phyloP scores from a whole-genome alignment of 345 rosid species.

The Brassica rapa region DNA sequence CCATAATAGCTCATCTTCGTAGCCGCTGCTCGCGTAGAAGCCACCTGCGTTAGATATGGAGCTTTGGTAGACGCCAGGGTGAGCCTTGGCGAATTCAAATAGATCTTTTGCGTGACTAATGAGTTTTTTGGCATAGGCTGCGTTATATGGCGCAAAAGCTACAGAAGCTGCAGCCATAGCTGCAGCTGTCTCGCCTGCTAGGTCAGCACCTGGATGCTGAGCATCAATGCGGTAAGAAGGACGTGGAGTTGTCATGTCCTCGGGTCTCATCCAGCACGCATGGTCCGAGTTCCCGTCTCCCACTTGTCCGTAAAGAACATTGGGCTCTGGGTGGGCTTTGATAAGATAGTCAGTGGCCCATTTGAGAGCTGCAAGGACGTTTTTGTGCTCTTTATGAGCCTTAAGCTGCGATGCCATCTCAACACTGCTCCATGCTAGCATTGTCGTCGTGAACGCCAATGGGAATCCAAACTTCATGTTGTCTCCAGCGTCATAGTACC shows the following conservation, averaged over 20 bases:
- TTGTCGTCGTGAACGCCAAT: conserved; percentile 66
- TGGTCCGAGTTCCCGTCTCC: conserved; percentile 65
- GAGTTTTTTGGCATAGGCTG: conserved; percentile 47
- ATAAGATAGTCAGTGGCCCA: conserved; percentile 80
- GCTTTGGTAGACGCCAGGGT: conserved; percentile 39
- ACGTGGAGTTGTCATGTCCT: conserved; percentile 72
- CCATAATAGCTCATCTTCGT: conserved; percentile 85
- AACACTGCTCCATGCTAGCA: conserved; percentile 69
- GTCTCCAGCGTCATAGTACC: conserved; percentile 81
- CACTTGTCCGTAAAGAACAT: conserved; percentile 58
- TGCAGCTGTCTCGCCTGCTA: conserved; percentile 69
- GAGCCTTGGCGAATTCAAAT: conserved; percentile 44
- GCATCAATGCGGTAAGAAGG: conserved; percentile 45
- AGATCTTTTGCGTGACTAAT: conserved; percentile 55
- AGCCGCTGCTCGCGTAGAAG: conserved; percentile 54
- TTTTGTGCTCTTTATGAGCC: conserved; percentile 34
- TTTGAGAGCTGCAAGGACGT: conserved; percentile 51
- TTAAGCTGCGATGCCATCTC: conserved; percentile 51
- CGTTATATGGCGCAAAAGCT: conserved; percentile 42
- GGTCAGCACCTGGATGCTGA: conserved; percentile 64
- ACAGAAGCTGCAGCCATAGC: conserved; percentile 70
- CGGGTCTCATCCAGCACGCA: conserved; percentile 73
- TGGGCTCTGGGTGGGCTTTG: conserved; percentile 57
- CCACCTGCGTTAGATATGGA: conserved; percentile 43
- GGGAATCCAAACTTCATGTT: conserved; percentile 79